Evolutionary conservation across 2,329 filamentous ascomycete species (phyloP).

Genomic region (Dichotomopilus funicola): DNA sequence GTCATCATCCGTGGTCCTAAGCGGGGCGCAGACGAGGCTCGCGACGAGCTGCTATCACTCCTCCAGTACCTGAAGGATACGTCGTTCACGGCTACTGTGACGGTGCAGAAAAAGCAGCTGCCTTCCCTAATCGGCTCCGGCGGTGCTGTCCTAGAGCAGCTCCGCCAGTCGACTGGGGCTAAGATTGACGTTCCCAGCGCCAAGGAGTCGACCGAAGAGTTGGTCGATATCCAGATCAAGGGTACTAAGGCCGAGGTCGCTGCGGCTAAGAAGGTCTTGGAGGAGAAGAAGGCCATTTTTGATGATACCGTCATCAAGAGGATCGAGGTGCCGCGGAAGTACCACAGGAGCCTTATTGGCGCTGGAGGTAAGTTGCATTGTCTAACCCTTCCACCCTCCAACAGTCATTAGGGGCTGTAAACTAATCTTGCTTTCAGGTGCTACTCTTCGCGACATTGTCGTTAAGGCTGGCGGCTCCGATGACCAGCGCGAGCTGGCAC

Average conservation of each 20-base stretch:
- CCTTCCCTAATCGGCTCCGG: constrained; percentile 90
- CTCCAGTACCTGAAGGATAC: constrained; percentile 88
- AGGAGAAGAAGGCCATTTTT: constrained; percentile 80
- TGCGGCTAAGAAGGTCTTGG: constrained; percentile 82
- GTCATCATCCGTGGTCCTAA: constrained; percentile 86
- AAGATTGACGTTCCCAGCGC: constrained; percentile 87
- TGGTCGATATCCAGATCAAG: constrained; percentile 84
- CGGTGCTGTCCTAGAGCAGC: constrained; percentile 82
- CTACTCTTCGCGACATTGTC: constrained; percentile 81
- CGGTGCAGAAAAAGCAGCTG: constrained; percentile 84
- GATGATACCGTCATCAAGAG: constrained; percentile 82
- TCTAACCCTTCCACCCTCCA: neutral
- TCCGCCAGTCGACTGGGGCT: constrained; percentile 77
- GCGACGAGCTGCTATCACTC: constrained; percentile 83
- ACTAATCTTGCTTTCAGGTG: constrained; percentile 44
- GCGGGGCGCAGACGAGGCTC: constrained; percentile 84
- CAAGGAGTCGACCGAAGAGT: constrained; percentile 61
- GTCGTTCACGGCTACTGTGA: constrained; percentile 70
- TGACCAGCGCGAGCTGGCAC: constrained; percentile 74
- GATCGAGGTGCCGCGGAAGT: constrained; percentile 88
- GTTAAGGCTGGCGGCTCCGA: constrained; percentile 82
- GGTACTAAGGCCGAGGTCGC: constrained; percentile 88
- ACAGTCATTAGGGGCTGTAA: constrained; percentile 29
- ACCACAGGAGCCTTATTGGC: constrained; percentile 86
- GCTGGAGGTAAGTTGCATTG: constrained; percentile 61